A percentile compares a stretch with the other conserved stretches of the same genome.
phyloP scores from a whole-genome alignment of 495 filamentous ascomycete genomes.

The Neurospora tetrasperma region DNA sequence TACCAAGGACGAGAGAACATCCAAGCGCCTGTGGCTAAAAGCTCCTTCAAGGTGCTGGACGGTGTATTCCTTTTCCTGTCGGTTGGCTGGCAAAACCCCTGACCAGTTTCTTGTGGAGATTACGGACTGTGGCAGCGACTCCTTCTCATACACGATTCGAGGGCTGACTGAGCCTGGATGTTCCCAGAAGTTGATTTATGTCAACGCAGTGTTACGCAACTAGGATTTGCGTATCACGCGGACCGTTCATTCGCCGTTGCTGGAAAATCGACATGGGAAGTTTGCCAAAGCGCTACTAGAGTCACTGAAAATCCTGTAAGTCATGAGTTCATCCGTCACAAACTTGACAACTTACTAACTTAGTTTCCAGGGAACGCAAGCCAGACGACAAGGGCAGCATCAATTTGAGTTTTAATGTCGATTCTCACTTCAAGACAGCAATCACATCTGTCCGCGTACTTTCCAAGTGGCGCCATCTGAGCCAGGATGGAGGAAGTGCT shows the following conservation, averaged over 20 bases:
- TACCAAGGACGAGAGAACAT: slow-evolving; percentile 8
- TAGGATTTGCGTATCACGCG: slow-evolving; percentile 35
- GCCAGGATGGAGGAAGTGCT: slow-evolving; percentile 8
- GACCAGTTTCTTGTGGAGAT: slow-evolving; percentile 38
- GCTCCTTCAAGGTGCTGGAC: slow-evolving; percentile 15
- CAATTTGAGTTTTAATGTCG: slow-evolving; percentile 17
- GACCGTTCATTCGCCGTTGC: neutral
- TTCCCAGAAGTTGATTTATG: slow-evolving; percentile 14
- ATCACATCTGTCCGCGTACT: slow-evolving; percentile 24
- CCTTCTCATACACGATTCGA: slow-evolving; percentile 19
- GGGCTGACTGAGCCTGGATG: slow-evolving; percentile 5
- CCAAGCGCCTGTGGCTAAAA: slow-evolving; percentile 15
- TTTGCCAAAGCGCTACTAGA: slow-evolving; percentile 25
- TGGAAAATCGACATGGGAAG: slow-evolving; percentile 14
- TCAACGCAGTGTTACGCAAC: slow-evolving; percentile 31
- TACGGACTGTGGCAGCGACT: slow-evolving; percentile 32
- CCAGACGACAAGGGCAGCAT: slow-evolving; percentile 4
- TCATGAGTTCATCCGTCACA: neutral
- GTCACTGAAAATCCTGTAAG: slow-evolving; percentile 30
- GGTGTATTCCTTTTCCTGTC: slow-evolving; percentile 44
- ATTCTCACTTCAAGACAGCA: slow-evolving; percentile 6
- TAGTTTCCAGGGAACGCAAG: neutral
- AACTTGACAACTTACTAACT: neutral
- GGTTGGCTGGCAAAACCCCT: slow-evolving; percentile 3
- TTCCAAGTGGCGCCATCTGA: slow-evolving; percentile 17